Percentiles rank a stretch among this genome's conserved stretches.
Evolutionary conservation across 768 basidiomycete species (phyloP).

Genomic region (Psilocybe azurescens): DNA sequence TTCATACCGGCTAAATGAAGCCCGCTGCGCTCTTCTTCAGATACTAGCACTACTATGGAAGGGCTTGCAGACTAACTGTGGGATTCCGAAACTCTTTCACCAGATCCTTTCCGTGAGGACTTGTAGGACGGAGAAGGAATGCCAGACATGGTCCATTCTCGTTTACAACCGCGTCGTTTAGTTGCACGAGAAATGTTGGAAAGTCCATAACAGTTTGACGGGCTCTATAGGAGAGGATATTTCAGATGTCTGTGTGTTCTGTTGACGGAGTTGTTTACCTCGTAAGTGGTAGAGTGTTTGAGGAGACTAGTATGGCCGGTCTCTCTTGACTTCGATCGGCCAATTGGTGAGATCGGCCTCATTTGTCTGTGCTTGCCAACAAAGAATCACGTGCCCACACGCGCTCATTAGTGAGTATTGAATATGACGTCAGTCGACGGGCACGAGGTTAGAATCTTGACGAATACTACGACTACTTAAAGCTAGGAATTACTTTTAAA

Average conservation of each 20-base stretch:
- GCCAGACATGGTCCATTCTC: conserved; percentile 76
- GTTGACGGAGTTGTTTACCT: neutral
- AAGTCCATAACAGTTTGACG: conserved; percentile 49
- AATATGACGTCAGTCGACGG: neutral
- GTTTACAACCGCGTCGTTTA: conserved; percentile 62
- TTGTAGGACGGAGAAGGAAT: conserved; percentile 77
- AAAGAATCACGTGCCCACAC: neutral
- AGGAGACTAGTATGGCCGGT: too few relatives aligned
- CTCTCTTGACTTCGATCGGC: neutral
- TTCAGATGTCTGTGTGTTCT: neutral
- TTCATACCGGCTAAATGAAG: conserved; percentile 52
- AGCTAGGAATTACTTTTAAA: neutral
- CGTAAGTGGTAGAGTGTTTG: neutral
- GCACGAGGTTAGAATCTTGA: neutral
- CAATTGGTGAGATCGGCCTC: neutral
- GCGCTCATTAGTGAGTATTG: conserved; percentile 7
- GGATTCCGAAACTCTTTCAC: conserved; percentile 74
- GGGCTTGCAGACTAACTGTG: conserved; percentile 37
- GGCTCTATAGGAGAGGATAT: neutral
- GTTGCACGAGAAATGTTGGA: conserved; percentile 59
- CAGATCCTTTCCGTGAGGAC: conserved; percentile 77
- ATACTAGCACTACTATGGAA: conserved; percentile 2
- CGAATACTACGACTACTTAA: neutral
- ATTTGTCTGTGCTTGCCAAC: conserved; percentile 5
- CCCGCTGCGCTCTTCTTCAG: conserved; percentile 32